Conservation (phyloP, 2,329 filamentous ascomycete species). For the Orbilia ellipsospora region DNA sequence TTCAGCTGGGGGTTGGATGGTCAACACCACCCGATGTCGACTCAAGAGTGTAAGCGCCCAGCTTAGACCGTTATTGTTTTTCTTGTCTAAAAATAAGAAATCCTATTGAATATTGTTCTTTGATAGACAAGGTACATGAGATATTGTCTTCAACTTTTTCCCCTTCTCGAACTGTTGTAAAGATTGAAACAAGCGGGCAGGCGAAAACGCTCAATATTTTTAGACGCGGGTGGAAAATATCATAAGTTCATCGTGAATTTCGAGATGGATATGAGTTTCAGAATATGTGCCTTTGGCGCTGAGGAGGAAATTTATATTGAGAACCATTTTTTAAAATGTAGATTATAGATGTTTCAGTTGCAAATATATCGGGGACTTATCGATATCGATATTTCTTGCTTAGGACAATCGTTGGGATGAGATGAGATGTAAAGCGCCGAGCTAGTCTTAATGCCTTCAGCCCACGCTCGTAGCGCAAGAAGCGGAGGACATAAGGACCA, state of each 20-base stretch:
- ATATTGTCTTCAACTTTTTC: neutral
- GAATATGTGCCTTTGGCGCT: constrained; percentile 19
- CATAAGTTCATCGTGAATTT: neutral
- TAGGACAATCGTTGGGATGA: too few relatives aligned
- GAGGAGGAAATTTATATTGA: too few relatives aligned
- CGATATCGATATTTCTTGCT: too few relatives aligned
- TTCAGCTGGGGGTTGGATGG: constrained; percentile 24
- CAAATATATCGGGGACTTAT: neutral
- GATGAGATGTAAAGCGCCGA: too few relatives aligned
- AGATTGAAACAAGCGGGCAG: constrained; percentile 41
- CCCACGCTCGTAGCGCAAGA: too few relatives aligned
- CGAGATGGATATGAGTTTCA: constrained; percentile 21
- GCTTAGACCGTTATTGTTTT: constrained; percentile 16
- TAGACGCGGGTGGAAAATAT: neutral
- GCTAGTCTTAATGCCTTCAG: too few relatives aligned
- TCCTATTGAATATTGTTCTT: neutral
- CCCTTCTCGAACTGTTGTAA: neutral
- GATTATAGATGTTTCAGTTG: neutral
- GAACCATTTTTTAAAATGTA: constrained; percentile 19
- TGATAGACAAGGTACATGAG: neutral
- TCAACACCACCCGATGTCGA: constrained; percentile 11
- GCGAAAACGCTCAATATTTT: constrained; percentile 6
- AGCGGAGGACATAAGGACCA: too few relatives aligned
- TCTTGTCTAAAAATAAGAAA: constrained; percentile 32
- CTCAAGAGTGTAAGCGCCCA: constrained; percentile 29